Percentiles rank a stretch among this genome's conserved stretches.
phyloP scores from a whole-genome alignment of 306 rosid species.

The Trifolium subterraneum region DNA sequence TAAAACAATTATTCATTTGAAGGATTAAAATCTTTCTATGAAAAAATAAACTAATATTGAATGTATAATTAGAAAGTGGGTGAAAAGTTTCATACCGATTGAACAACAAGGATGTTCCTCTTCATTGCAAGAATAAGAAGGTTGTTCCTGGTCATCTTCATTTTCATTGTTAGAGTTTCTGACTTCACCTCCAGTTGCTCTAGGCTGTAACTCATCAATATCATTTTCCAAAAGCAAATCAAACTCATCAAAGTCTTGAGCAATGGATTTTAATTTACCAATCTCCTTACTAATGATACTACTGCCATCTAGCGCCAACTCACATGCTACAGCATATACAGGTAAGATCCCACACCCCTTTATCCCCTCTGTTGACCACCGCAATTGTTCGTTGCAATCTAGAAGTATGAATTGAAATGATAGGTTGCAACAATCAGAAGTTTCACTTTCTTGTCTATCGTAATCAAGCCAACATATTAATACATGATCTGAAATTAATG shows the following conservation, averaged over 20 bases:
- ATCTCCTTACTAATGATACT: no score
- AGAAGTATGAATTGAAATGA: not conserved
- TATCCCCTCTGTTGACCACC: not conserved
- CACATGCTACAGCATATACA: no score
- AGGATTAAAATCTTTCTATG: no score
- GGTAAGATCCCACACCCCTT: slow-evolving; percentile 32
- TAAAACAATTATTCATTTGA: no score
- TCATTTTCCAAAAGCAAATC: no score
- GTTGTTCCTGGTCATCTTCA: not conserved
- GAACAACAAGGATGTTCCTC: no score
- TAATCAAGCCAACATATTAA: not conserved
- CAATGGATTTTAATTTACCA: no score
- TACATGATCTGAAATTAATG: not conserved
- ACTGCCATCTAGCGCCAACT: no score
- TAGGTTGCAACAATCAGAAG: not conserved
- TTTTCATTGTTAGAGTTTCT: not conserved
- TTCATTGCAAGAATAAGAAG: no score
- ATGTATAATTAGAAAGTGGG: not conserved
- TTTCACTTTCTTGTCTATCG: not conserved
- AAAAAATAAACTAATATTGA: not conserved
- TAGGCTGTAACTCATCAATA: no score
- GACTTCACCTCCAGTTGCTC: not conserved
- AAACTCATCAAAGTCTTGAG: no score
- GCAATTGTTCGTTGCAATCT: no score
- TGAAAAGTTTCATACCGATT: not conserved